Evolutionary conservation across 768 basidiomycete species (phyloP).

Genomic region (Termitomyces sp.): DNA sequence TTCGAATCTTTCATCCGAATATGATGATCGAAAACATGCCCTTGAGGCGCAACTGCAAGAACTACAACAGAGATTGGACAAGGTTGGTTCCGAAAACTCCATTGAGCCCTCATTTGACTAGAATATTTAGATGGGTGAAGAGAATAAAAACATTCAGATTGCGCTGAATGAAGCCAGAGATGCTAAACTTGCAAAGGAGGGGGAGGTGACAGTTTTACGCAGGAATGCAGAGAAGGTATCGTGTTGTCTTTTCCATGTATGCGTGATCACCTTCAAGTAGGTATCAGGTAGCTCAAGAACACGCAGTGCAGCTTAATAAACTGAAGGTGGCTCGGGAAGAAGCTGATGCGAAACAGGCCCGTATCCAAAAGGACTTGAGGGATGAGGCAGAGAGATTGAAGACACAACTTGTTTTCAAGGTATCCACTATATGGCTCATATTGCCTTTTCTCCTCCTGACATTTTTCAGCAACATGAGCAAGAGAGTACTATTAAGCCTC

Average conservation of each 20-base stretch:
- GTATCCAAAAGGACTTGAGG: slow-evolving; percentile 59
- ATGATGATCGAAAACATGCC: slow-evolving; percentile 1
- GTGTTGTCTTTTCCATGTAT: not conserved
- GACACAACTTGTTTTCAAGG: slow-evolving; percentile 70
- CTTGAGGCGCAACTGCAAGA: slow-evolving; percentile 25
- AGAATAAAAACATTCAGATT: slow-evolving; percentile 44
- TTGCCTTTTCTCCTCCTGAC: not conserved
- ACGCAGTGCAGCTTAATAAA: slow-evolving; percentile 52
- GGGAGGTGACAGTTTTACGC: slow-evolving; percentile 67
- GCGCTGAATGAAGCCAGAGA: slow-evolving; percentile 47
- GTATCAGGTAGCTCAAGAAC: slow-evolving; percentile 52
- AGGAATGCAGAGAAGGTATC: slow-evolving; percentile 66
- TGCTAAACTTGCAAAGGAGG: slow-evolving; percentile 57
- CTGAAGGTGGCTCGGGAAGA: slow-evolving; percentile 61
- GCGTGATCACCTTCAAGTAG: not conserved
- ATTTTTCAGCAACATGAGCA: slow-evolving; percentile 60
- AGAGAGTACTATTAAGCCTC: slow-evolving; percentile 52
- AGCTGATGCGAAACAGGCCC: slow-evolving; percentile 50
- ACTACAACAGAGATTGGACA: slow-evolving; percentile 39
- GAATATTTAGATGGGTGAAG: slow-evolving; percentile 41
- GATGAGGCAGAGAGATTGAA: slow-evolving; percentile 68
- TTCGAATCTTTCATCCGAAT: not conserved
- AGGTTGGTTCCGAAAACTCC: slow-evolving; percentile 32
- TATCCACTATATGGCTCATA: slow-evolving; percentile 22
- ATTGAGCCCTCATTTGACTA: slow-evolving; percentile 14